Evolutionary conservation across 2,329 filamentous ascomycete genomes (phyloP).

Genomic region (Colletotrichum aenigma): DNA sequence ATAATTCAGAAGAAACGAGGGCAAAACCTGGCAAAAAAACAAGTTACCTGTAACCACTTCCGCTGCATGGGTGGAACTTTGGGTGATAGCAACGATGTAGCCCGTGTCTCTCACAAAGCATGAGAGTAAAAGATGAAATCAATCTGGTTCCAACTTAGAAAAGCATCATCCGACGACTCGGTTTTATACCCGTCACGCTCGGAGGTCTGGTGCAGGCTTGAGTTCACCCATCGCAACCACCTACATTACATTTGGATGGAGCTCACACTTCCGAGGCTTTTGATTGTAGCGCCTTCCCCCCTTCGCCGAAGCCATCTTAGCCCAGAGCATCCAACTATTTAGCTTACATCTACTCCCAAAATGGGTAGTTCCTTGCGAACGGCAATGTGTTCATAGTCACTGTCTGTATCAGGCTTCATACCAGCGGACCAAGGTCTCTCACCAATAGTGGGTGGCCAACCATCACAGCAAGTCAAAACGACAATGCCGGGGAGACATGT

Average conservation of each 20-base stretch:
- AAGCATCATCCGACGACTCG: fast-evolving
- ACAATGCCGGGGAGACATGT: fast-evolving
- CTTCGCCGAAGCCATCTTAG: background rate
- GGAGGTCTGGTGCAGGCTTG: fast-evolving
- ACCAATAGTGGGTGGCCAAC: fast-evolving
- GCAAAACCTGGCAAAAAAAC: no score
- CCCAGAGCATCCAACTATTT: background rate
- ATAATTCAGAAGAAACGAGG: background rate
- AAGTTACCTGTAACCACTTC: background rate
- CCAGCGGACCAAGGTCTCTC: fast-evolving
- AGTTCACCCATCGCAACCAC: fast-evolving
- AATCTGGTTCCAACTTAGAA: background rate
- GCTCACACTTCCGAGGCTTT: background rate
- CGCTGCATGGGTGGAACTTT: fast-evolving
- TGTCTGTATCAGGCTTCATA: fast-evolving
- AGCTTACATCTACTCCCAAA: background rate
- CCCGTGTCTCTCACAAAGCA: no score
- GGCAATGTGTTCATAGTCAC: fast-evolving
- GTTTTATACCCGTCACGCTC: fast-evolving
- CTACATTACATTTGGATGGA: background rate
- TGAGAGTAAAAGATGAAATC: no score
- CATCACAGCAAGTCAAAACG: fast-evolving
- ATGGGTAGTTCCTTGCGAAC: fast-evolving
- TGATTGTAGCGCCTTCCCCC: background rate
- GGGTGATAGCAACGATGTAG: no score